Base-by-base conservation (phyloP, 176 grass and related monocot genomes). In the Tuctoria greenei region DNA sequence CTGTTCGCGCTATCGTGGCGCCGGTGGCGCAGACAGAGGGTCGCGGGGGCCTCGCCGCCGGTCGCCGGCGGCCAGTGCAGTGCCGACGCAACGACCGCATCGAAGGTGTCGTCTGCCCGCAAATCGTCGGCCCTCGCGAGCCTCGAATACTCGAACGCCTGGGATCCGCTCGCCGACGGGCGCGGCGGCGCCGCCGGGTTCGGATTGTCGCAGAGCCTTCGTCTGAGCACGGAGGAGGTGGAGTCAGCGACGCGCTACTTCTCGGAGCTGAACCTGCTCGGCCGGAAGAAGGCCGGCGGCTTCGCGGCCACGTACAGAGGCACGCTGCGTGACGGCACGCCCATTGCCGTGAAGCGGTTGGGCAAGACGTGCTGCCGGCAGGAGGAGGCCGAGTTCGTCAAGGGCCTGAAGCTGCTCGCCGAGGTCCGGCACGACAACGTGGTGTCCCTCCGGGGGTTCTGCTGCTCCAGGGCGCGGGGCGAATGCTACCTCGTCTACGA, bases 161-260 rank as follows among this genome's bases (percentile, higher is more conserved):
- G 91, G 95, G 95, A 98, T 55, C 95, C 95, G 43, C 70, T 97
- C 74, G 88, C 91, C 18, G 83, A 91, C 60, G 88, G 67, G 63
- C 84, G 56, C 47, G 77, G 72, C n/a, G 75, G 76, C 10, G 37
- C 41, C 24, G 66, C 3, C n/a, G 31, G 31, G 31, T 31, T 31
- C 31, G 31, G 31, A 3, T 31, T 31, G 31, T 31, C 31, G 31
- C 86, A 86, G 75, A 93, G 81, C 71, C 74, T 89, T 8, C 67
- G 20, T 7, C 59, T 98, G 72, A 92, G 91, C 71, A 78, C 91
- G 71, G 95, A 98, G 84, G 95, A 98, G 54, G 79, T 98, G 31
- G 91, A 98, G 82, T 98, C 82, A 23, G 95, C 95, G 1, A 98
- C 95, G 39, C 89, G 91, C 70, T 95, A 92, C 84, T 98, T 98